Evolutionary conservation across 164 flowering plant species (phyloP), one percentile per base, ranked within the genome.

Genomic region (Sextonia rubra): DNA sequence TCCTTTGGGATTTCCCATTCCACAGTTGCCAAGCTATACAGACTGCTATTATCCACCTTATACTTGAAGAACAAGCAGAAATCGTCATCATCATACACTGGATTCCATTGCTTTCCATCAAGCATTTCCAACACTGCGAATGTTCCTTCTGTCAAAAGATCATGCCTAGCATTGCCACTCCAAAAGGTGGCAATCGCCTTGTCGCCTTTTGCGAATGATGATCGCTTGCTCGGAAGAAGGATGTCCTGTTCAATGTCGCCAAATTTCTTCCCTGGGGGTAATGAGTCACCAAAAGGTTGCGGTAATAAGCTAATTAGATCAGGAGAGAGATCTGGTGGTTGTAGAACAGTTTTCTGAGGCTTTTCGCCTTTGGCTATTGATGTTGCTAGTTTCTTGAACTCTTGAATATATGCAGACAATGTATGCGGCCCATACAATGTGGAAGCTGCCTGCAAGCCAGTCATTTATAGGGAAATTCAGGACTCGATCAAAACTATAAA

Each of bases 71-170:
- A 77, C 66, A 86, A 73, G 79, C 77, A 61, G 69, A 84, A 82
- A 74, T 87, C 90, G 66, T 89, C 93, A 23, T 87, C 91, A 26
- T 89, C 91, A 58, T 83, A 84, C 11, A 76, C 83, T 9, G 89
- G 85, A 12, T 76, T 47, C 90, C 91, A 87, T 0, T 69, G n/a
- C 17, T 78, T 56, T 29, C 74, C 78, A 47, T 75, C 75, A 30
- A 82, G 85, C 76, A 73, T 82, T 71, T 89, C 92, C 8, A 87
- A 87, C 20, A 80, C 87, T 2, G 88, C 86, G 63, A 75, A 89
- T n/a, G 89, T 89, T n/a, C 91, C 93, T 77, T 87, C 89, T 29
- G 88, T 89, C 73, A 87, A 64, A 44, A 87, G 77, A 71, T 87
- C 93, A 60, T 83, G 77, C 30, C 93, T 80, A 0, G 91, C 89